These are phyloP conservation scores for Uronychia binucleata DNA, from an alignment of 73 alveolate species.

Conservation along the genomic window DNA sequence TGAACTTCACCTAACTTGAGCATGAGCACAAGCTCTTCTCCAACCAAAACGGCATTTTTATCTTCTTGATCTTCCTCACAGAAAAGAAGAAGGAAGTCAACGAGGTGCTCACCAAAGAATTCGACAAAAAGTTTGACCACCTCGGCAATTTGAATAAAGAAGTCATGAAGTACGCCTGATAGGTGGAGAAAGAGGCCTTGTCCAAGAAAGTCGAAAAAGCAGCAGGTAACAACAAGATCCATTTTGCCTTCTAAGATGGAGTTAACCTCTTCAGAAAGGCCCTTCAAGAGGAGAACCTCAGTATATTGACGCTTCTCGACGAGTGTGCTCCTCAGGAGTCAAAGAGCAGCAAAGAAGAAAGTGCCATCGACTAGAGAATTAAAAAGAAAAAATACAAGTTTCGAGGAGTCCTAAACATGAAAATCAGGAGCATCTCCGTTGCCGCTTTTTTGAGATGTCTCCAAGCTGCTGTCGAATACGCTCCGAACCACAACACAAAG, in stretches of 20 bases:
- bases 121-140: constrained; percentile 34
- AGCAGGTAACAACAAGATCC: not conserved
- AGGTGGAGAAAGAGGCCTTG: not conserved
- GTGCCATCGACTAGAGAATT: not conserved
- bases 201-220: not conserved
- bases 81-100: constrained; percentile 38
- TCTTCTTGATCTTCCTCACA: constrained; percentile 16
- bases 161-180: no score
- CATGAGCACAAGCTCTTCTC: not conserved
- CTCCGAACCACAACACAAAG: constrained; percentile 33
- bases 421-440: constrained; percentile 33
- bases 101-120: constrained; percentile 40
- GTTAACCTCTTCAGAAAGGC: not conserved
- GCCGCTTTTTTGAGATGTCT: constrained; percentile 72
- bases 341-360: no score
- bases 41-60: not conserved
- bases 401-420: constrained; percentile 31
- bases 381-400: not conserved
- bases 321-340: no score
- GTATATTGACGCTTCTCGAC: no score
- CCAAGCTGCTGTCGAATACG: constrained; percentile 63
- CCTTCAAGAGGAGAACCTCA: not conserved
- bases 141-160: constrained; percentile 22
- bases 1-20: not conserved
- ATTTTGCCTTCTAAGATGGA: not conserved